Evolutionary conservation across 768 basidiomycete genomes (phyloP), one percentile per base, ranked within the genome.

Genomic region (Boletus pseudo-olivaceus): DNA sequence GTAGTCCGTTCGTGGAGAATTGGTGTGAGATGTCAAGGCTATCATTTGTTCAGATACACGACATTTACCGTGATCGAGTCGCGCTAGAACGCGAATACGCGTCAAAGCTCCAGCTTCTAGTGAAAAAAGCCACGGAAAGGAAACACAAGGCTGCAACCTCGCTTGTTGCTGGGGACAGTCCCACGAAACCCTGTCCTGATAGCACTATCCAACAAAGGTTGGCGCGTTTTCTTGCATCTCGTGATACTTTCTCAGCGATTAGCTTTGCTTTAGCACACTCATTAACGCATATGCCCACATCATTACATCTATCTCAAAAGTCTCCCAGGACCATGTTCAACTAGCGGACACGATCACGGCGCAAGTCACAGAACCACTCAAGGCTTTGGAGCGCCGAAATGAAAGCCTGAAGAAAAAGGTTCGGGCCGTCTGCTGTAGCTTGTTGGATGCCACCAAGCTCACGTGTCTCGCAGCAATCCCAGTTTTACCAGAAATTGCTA

Each of bases 71-170:
- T 40, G 86, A 85, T 47, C 80, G 85, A 42, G 82, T 74, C 10
- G 78, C 75, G 7, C 73, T 93, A 11, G 91, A 93, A 68, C 82
- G 85, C 48, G 90, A 93, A 66, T 93, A 90, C 65, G 87, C 89
- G 0, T 66, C 71, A 26, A 91, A 88, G 65, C 75, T 93, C 10
- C 84, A 86, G 63, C 68, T 75, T 15, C 68, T 93, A 32, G 77
- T 78, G 8, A 84, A 79, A 68, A 90, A 84, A 65, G 83, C 84
- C 1, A 70, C 75, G 10, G 91, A 93, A 41, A 88, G 83, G 78
- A 88, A 87, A 69, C 72, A 70, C 42, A 88, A 81, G 70, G 76
- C 76, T 52, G 80, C 80, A 53, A 63, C 74, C 1, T 63, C 71
- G 9, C 72, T 87, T 23, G 80, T 87, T 8, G 68, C 91, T 10